Percentiles rank a stretch among this genome's conserved stretches.
Conservation (phyloP, 2,329 filamentous ascomycete genomes). For the Microcyclosporella mali region DNA sequence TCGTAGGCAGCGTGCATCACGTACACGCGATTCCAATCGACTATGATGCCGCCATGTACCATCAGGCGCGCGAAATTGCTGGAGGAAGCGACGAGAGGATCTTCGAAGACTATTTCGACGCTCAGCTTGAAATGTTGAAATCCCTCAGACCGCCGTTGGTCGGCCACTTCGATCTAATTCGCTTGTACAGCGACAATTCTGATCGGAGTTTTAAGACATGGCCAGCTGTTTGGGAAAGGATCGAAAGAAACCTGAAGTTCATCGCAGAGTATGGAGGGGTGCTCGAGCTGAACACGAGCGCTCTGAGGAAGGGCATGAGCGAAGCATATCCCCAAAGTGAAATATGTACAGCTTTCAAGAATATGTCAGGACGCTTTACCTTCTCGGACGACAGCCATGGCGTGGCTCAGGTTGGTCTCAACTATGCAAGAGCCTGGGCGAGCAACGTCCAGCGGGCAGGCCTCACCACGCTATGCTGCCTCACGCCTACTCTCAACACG, state of each 20-base stretch:
- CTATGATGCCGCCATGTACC: conserved; percentile 65
- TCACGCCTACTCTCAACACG: conserved; percentile 26
- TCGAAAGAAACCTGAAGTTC: conserved; percentile 67
- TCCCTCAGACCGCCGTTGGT: conserved; percentile 69
- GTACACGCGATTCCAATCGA: conserved; percentile 83
- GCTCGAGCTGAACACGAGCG: conserved; percentile 84
- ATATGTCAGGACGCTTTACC: conserved; percentile 72
- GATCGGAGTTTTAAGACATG: conserved; percentile 44
- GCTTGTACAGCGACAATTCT: conserved; percentile 68
- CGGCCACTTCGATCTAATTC: conserved; percentile 89
- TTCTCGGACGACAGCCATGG: conserved; percentile 95
- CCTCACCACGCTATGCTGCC: conserved; percentile 51
- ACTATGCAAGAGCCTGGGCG: conserved; percentile 50
- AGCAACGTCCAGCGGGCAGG: conserved; percentile 58
- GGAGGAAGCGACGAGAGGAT: conserved; percentile 65
- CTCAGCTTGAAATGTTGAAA: conserved; percentile 73
- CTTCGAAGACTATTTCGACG: conserved; percentile 80
- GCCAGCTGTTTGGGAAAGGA: conserved; percentile 62
- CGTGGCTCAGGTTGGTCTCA: conserved; percentile 76
- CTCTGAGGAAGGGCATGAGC: conserved; percentile 77
- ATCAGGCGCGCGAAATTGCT: conserved; percentile 50
- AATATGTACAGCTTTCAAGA: conserved; percentile 73
- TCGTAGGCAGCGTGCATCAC: conserved; percentile 90
- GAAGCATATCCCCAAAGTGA: conserved; percentile 81
- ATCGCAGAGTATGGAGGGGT: conserved; percentile 70